Conservation (phyloP, 371 early-diverging fungal species). For the Mortierella sp. region DNA sequence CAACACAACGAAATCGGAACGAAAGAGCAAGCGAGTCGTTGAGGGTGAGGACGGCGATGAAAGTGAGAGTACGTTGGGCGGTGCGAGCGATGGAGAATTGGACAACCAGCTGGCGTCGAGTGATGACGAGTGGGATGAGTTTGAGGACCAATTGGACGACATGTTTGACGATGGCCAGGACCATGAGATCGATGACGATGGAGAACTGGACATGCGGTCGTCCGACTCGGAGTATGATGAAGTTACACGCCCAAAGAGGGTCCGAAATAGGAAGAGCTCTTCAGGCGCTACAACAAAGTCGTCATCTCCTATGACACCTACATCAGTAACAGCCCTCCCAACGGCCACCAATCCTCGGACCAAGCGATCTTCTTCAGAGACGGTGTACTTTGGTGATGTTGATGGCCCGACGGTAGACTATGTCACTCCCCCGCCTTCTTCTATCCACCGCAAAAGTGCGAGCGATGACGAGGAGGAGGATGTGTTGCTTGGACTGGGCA, state of each 20-base stretch:
- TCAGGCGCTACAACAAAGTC: not conserved
- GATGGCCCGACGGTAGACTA: constrained; percentile 5
- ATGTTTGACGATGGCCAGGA: constrained; percentile 26
- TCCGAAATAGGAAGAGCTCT: constrained; percentile 7
- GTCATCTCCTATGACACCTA: not conserved
- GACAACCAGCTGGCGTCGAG: constrained; percentile 23
- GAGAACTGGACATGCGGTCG: constrained; percentile 16
- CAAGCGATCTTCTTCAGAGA: constrained; percentile 27
- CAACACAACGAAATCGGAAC: not conserved
- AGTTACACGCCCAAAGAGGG: not conserved
- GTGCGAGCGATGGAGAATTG: constrained; percentile 16
- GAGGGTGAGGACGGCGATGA: not conserved
- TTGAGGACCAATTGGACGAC: constrained; percentile 42
- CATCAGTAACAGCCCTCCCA: not conserved
- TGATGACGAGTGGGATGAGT: constrained; percentile 51
- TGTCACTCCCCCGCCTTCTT: not conserved
- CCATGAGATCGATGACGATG: not conserved
- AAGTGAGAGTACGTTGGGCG: constrained; percentile 20
- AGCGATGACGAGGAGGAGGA: constrained; percentile 29
- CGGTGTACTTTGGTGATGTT: constrained; percentile 43
- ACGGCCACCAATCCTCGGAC: not conserved
- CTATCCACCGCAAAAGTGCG: constrained; percentile 3
- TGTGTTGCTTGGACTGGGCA: constrained; percentile 29
- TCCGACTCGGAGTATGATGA: constrained; percentile 52
- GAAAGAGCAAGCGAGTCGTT: not conserved